Base-by-base conservation (phyloP, 2,329 filamentous ascomycete genomes). In the Zymoseptoria crescenta region DNA sequence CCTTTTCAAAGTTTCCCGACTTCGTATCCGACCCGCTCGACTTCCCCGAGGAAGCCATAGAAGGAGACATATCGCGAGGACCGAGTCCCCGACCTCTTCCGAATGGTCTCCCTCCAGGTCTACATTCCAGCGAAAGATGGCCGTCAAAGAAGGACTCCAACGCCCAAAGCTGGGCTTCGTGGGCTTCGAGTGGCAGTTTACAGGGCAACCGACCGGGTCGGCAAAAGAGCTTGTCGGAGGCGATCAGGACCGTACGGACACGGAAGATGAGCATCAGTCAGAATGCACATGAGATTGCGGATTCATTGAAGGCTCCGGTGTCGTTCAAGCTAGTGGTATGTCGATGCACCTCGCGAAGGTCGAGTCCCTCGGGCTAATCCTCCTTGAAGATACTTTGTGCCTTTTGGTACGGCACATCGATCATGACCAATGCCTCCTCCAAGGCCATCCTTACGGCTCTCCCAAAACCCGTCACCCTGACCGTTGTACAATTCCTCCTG, bases 361-460 rank as follows among this genome's bases (percentile, higher is more conserved):
- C 35, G 35, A 45, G 13, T 45, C 13, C 21, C 27, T n/a, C 21
- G 56, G 52, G 67, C 64, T 71, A 62, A 73, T 72, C 65, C 41
- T 61, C 55, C 21, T 56, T 58, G 45, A 61, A 96, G 93, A 76
- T 83, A 55, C 85, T 96, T 54, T 97, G 93, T 75, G 77, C 92
- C 59, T 77, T 93, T 70, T 97, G 94, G 94, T 99, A 97, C 79
- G 83, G 89, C 73, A 96, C 92, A 24, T 97, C 93, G 50, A 94
- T 95, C 63, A 79, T 97, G 67, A 96, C 94, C 62, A 99, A 97
- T 73, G 96, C 94, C 1, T 97, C 94, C 24, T 96, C 94, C 56
- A 99, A 99, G 77, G 89, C 93, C 19, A 99, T 99, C 70, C 81
- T 97, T 62, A 96, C 91, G 66, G 89, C 90, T 50, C 90, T 96